A percentile compares a stretch with the other conserved stretches of the same genome.
Conservation (phyloP, 345 rosid species). For the Arabidopsis thaliana region TAIR10.1 NC_003075.7:12893001-12893500, state of each 20-base stretch:
- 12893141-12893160: conserved; percentile 43
- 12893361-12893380: conserved; percentile 59
- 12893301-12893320: not conserved
- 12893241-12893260: conserved; percentile 27
- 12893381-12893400: conserved; percentile 85
- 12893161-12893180: conserved; percentile 53
- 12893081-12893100: conserved; percentile 62
- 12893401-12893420: conserved; percentile 27
- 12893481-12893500: conserved; percentile 68
- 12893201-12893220: conserved; percentile 92
- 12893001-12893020: conserved; percentile 80
- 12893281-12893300: conserved; percentile 2
- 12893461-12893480: conserved; percentile 66
- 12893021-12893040: conserved; percentile 89
- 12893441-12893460: conserved; percentile 36
- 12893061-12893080: conserved; percentile 86
- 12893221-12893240: conserved; percentile 51
- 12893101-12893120: conserved; percentile 39
- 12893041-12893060: conserved; percentile 94
- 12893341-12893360: conserved; percentile 90
- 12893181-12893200: conserved; percentile 80
- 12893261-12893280: not conserved
- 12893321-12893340: conserved; percentile 59
- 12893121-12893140: conserved; percentile 52
- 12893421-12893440: conserved; percentile 34